These are phyloP conservation scores for Phaeoacremonium minimum DNA, from an alignment of 2,329 filamentous ascomycete species.

Conservation along the genomic window DNA sequence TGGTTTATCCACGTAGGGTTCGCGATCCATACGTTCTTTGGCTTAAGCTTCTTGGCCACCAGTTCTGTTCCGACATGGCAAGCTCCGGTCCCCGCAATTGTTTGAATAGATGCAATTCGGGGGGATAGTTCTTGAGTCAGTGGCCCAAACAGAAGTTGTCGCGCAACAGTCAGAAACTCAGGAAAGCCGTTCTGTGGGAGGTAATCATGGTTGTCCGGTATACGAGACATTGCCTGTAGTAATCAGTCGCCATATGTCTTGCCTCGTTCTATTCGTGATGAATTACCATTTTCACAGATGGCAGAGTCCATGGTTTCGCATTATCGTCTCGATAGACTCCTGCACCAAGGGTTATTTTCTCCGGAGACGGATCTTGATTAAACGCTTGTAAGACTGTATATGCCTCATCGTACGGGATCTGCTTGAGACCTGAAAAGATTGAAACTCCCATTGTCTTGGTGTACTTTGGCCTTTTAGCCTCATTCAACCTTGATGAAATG, in stretches of 20 bases:
- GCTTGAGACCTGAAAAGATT: constrained; percentile 3
- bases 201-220: constrained; percentile 15
- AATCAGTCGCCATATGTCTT: background rate
- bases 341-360: constrained; percentile 31
- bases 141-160: constrained; percentile 18
- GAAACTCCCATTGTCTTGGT: no score
- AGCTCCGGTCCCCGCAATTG: constrained; percentile 29
- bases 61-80: constrained; percentile 22
- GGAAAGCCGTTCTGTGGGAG: constrained; percentile 15
- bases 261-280: background rate
- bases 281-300: constrained; percentile 23
- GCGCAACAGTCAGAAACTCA: constrained; percentile 16
- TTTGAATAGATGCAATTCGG: constrained; percentile 23
- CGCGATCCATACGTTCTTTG: constrained; percentile 22
- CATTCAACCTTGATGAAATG: no score
- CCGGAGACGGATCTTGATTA: constrained; percentile 11
- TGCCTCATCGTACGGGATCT: constrained; percentile 4
- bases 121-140: constrained; percentile 3
- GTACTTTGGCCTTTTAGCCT: no score
- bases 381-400: constrained; percentile 8
- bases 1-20: constrained; percentile 28
- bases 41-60: constrained; percentile 10
- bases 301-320: constrained; percentile 29
- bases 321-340: constrained; percentile 34
- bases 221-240: constrained; percentile 3